Percentiles rank a stretch among this genome's conserved stretches.
phyloP scores from a whole-genome alignment of 2,329 filamentous ascomycete species.

The Calonectria multiphialidica region DNA sequence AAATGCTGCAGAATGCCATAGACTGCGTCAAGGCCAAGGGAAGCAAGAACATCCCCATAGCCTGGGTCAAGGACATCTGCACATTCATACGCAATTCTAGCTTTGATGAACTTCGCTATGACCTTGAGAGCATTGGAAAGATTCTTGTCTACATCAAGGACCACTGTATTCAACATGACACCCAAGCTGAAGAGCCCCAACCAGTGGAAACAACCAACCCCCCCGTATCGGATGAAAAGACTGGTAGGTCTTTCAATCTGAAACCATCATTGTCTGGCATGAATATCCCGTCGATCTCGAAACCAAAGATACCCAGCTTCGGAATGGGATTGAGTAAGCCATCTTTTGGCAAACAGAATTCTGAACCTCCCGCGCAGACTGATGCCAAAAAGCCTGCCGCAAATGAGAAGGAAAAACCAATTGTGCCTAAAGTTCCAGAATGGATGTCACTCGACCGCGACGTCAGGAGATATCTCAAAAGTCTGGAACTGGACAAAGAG shows the following conservation, averaged over 20 bases:
- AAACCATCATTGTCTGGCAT: neutral
- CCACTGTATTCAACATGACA: neutral
- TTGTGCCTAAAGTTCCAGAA: neutral
- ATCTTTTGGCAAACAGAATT: neutral
- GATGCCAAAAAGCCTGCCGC: neutral
- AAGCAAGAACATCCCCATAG: neutral
- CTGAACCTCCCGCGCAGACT: neutral
- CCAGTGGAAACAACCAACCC: neutral
- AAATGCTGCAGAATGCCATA: neutral
- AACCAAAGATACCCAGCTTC: neutral
- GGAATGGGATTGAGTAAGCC: neutral
- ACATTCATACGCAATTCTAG: neutral
- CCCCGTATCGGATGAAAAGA: neutral
- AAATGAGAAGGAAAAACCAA: neutral
- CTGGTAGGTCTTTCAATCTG: neutral
- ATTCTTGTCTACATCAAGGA: neutral
- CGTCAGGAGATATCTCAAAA: neutral
- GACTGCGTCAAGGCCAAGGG: neutral
- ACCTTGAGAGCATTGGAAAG: neutral
- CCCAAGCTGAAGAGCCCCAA: neutral
- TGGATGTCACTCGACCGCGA: neutral
- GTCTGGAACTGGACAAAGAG: neutral
- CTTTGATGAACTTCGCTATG: neutral
- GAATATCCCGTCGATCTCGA: neutral
- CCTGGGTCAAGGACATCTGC: neutral